Evolutionary conservation across 495 filamentous ascomycete species (phyloP).

Genomic region (Aspergillus leporis): DNA sequence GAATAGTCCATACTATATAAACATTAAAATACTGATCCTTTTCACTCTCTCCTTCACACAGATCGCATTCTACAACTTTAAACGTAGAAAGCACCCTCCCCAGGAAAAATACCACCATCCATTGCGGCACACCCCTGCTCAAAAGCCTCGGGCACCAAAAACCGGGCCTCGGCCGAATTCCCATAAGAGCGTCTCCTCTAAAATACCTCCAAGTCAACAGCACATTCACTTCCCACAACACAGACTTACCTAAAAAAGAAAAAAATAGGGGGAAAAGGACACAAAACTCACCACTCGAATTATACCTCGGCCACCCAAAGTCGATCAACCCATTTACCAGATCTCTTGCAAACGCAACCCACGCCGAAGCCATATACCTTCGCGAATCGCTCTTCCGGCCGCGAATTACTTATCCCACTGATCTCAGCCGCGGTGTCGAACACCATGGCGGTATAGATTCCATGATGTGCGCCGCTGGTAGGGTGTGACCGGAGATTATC

Average conservation of each 20-base stretch:
- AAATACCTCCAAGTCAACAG: background rate
- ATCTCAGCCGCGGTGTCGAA: constrained; percentile 44
- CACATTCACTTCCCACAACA: background rate
- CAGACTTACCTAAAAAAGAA: background rate
- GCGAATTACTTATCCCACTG: constrained; percentile 33
- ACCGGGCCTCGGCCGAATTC: background rate
- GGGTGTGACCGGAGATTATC: constrained; percentile 46
- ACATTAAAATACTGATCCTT: background rate
- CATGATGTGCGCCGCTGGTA: constrained; percentile 49
- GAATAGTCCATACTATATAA: too few species aligned
- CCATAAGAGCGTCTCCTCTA: constrained; percentile 5
- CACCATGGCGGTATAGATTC: constrained; percentile 47
- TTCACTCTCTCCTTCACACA: too few species aligned
- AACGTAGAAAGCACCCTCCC: constrained; percentile 8
- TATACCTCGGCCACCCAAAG: constrained; percentile 42
- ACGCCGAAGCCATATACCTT: constrained; percentile 44
- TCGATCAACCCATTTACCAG: constrained; percentile 41
- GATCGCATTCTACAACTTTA: too few species aligned
- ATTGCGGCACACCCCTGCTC: constrained; percentile 4
- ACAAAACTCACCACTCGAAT: constrained; percentile 26
- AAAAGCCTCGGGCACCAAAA: background rate
- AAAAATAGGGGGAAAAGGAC: background rate
- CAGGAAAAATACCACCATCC: constrained; percentile 1
- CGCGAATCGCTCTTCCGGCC: constrained; percentile 31
- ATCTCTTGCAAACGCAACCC: constrained; percentile 53